Evolutionary conservation across 306 rosid species (phyloP).

Genomic region (Cicer judaicum): DNA sequence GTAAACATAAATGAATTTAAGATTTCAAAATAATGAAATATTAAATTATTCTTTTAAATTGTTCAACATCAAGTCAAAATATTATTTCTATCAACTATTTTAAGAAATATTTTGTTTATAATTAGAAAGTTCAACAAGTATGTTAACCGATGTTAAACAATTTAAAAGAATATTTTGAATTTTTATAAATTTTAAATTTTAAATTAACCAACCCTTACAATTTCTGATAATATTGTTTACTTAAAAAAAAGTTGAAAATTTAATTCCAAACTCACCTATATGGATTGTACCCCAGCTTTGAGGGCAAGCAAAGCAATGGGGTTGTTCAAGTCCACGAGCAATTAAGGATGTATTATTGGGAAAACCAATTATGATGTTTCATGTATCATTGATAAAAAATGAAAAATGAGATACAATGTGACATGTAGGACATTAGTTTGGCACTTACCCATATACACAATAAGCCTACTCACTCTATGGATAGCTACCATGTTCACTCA

Average conservation of each 20-base stretch:
- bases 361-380: conserved; percentile 36
- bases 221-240: too few relatives aligned
- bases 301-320: conserved; percentile 41
- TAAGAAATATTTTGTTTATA: too few relatives aligned
- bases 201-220: too few relatives aligned
- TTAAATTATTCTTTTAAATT: too few relatives aligned
- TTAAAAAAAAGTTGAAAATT: neutral
- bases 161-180: too few relatives aligned
- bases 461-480: neutral
- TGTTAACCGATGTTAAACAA: too few relatives aligned
- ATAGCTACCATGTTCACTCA: conserved; percentile 9
- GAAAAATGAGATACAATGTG: conserved; percentile 3
- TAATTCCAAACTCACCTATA: conserved; percentile 26
- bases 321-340: conserved; percentile 4
- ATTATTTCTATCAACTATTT: too few relatives aligned
- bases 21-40: too few relatives aligned
- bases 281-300: conserved; percentile 39
- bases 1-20: too few relatives aligned
- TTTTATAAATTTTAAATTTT: too few relatives aligned
- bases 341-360: conserved; percentile 30
- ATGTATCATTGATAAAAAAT: conserved; percentile 7
- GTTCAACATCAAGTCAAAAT: too few relatives aligned
- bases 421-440: conserved; percentile 46
- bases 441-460: neutral
- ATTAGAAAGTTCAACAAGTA: too few relatives aligned